Percentiles rank a stretch among this genome's conserved stretches.
Conservation (phyloP, 352 stramenopile species). For the Halophytophthora polymorphica region DNA sequence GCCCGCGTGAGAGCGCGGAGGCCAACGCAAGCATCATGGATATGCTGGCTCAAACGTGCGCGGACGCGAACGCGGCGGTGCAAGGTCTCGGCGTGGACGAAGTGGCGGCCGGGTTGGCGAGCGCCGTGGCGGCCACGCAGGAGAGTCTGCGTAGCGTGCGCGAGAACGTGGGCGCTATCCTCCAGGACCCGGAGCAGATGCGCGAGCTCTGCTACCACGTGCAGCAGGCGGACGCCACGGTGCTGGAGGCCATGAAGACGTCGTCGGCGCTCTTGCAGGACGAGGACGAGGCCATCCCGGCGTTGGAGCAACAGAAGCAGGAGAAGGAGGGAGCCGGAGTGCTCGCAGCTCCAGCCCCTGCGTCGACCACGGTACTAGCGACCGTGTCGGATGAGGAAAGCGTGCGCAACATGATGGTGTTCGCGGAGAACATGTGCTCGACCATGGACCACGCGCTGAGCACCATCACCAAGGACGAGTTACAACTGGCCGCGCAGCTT, state of each 20-base stretch:
- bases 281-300: conserved; percentile 1
- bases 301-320: background rate
- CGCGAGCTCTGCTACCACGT: conserved; percentile 52
- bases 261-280: conserved; percentile 23
- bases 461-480: conserved; percentile 73
- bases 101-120: conserved; percentile 45
- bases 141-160: conserved; percentile 61
- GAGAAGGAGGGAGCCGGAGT: background rate
- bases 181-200: conserved; percentile 66
- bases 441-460: conserved; percentile 71
- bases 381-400: conserved; percentile 54
- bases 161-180: conserved; percentile 48
- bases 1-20: conserved; percentile 11
- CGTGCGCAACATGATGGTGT: conserved; percentile 68
- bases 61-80: conserved; percentile 52
- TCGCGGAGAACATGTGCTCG: conserved; percentile 71
- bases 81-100: conserved; percentile 51
- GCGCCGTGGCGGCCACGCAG: conserved; percentile 57
- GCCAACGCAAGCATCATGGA: conserved; percentile 57
- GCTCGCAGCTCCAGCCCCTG: conserved; percentile 2
- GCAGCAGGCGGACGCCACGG: conserved; percentile 36
- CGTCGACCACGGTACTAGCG: conserved; percentile 13
- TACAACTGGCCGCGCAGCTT: conserved; percentile 60
- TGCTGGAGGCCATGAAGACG: conserved; percentile 41
- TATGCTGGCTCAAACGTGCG: conserved; percentile 60